Evolutionary conservation across 73 alveolate species (phyloP).

Genomic region (Breviolum minutum): DNA sequence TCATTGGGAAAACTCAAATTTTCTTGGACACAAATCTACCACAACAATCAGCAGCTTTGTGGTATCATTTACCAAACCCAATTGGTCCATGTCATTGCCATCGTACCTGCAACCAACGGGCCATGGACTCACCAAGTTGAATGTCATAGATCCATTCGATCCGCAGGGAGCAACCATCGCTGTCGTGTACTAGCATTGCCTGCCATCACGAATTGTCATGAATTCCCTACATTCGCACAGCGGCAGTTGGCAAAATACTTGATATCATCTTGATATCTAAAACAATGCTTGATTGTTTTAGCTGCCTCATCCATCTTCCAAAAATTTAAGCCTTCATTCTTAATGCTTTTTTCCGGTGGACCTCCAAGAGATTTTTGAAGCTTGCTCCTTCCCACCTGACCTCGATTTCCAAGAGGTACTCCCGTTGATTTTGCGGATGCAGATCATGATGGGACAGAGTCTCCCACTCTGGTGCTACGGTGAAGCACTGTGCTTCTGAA

Average conservation of each 20-base stretch:
- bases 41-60: neutral
- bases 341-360: neutral
- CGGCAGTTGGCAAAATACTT: neutral
- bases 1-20: neutral
- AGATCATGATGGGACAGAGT: constrained; percentile 35
- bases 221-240: no score
- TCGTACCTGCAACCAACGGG: neutral
- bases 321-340: neutral
- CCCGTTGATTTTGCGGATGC: constrained; percentile 66
- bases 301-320: neutral
- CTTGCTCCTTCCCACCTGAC: neutral
- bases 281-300: no score
- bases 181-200: constrained; percentile 44
- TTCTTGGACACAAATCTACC: neutral
- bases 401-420: constrained; percentile 69
- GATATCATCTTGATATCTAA: no score
- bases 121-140: neutral
- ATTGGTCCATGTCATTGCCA: neutral
- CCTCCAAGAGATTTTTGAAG: neutral
- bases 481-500: neutral
- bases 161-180: neutral
- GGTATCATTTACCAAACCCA: neutral
- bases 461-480: constrained; percentile 83
- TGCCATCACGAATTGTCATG: neutral
- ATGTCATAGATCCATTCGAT: constrained; percentile 61